Base-by-base conservation (phyloP, 805 yeast genomes). In the Brettanomyces bruxellensis region DNA sequence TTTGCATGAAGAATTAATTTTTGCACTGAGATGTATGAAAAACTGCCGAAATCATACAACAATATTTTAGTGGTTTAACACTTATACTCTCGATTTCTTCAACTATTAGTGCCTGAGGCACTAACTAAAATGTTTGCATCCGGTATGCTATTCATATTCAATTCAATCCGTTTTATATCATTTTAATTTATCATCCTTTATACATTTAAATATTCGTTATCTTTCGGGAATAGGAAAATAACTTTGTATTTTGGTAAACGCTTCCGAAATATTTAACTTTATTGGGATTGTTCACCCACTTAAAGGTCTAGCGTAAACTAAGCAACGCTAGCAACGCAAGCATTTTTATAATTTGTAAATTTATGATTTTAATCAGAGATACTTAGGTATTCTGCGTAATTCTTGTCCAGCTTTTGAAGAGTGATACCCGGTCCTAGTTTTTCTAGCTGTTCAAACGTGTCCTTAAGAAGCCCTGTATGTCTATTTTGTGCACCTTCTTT, bases 11-110 rank as follows among this genome's bases (percentile, higher is more conserved):
- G 66, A 62, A 39, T 46, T 62, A 28, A 50, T 58, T 0, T 58
- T 51, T 48, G 57, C 59, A 14, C 43, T 62, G 24, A 55, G 55
- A 42, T 62, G 67, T 45, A 57, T 62, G 43, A 55, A 49, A 34
- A 51, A 56, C 28, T 56, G 61, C 38, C 51, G 45, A n/a, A 46
- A 48, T 12, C 48, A 45, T 28, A 49, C 54, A n/a, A n/a, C 7
- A n/a, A 18, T 35, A 6, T 35, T 38, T 9, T 22, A 38, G n/a
- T 11, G 14, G 8, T 13, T 5, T 13, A 7, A 24, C 25, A 44
- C 4, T 24, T 13, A 14, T 32, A 32, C 32, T 28, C 11, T 6
- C 32, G 11, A 9, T 9, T 9, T 28, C 11, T 28, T 28, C 11
- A 28, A 9, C 32, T 28, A 7, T 3, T 28, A 7, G 32, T 9